Evolutionary conservation across 495 filamentous ascomycete species (phyloP), one percentile per base, ranked within the genome.

Genomic region (Neurospora intermedia): DNA sequence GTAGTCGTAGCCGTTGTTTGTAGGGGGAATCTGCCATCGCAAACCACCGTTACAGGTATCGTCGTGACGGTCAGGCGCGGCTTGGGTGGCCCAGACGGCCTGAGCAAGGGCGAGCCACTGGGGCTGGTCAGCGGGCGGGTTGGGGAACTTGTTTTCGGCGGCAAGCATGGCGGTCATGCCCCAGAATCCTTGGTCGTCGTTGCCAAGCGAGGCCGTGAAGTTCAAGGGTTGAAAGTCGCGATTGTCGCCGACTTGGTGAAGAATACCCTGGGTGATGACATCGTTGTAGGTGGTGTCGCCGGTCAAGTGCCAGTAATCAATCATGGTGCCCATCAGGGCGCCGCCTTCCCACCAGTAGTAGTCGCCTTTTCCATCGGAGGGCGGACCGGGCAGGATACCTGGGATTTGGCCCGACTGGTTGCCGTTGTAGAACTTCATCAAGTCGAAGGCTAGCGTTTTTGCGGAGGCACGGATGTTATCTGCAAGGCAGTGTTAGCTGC

Each of bases 181-280:
- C 93, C 93, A 96, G 78, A 94, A 94, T 1, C 91, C 90, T 79
- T 94, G 92, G 73, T 94, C 92, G 76, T 94, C 92, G 77, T 94
- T 94, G 40, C 92, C 92, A 66, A 91, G 85, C 0, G 90, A 90
- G 72, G 88, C 88, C 38, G 89, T 92, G 74, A 92, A 90, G 78
- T 94, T 94, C 4, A 83, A 82, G 46, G 89, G 88, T 81, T 91
- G 88, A 78, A 88, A 93, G 66, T 80, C 75, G 72, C 90, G 84
- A 69, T 88, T 81, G 69, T 82, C 82, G 8, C 89, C 91, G 71
- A 85, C 84, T 74, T 93, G 91, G 79, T 80, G 86, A 59, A 92
- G 82, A 85, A 93, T 82, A 39, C 87, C 91, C 13, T 89, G 80
- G 16, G 82, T 85, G 27, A 89, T 78, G 8, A 88, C 78, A 38